Evolutionary conservation across 2,329 filamentous ascomycete species (phyloP).

Genomic region (Zasmidium citrigriseum): DNA sequence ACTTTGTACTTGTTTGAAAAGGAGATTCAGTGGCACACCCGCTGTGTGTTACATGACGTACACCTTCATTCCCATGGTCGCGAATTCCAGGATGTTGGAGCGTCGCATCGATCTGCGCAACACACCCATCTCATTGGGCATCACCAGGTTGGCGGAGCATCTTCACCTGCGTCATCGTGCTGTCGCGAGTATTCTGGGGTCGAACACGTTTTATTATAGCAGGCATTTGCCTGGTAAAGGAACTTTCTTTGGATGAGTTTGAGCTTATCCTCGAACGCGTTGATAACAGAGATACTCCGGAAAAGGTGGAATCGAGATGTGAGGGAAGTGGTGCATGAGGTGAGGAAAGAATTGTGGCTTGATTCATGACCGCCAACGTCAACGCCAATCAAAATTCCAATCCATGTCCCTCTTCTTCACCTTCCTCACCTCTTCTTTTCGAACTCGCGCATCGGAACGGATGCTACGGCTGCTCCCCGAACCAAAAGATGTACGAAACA

Average conservation of each 20-base stretch:
- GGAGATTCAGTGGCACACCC: background rate
- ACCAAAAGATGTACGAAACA: background rate
- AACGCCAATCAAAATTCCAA: background rate
- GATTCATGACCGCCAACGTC: background rate
- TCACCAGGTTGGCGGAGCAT: background rate
- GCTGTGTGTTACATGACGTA: background rate
- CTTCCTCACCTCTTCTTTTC: background rate
- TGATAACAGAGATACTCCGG: background rate
- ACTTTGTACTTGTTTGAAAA: background rate
- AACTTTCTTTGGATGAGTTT: background rate
- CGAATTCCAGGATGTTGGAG: background rate
- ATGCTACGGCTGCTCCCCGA: too few species aligned
- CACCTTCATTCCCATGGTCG: background rate
- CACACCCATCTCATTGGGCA: background rate
- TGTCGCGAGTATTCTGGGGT: background rate
- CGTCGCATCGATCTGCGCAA: background rate
- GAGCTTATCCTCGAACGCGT: background rate
- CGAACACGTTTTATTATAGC: background rate
- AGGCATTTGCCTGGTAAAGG: background rate
- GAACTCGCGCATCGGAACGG: too few species aligned
- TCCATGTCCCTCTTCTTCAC: background rate
- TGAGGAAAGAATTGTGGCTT: background rate
- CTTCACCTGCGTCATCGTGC: background rate
- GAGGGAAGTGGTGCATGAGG: too few species aligned
- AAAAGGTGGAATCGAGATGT: too few species aligned